Percentiles rank a stretch among this genome's conserved stretches.
Conservation (phyloP, 2,329 filamentous ascomycete species). For the Diaporthe australafricana region DNA sequence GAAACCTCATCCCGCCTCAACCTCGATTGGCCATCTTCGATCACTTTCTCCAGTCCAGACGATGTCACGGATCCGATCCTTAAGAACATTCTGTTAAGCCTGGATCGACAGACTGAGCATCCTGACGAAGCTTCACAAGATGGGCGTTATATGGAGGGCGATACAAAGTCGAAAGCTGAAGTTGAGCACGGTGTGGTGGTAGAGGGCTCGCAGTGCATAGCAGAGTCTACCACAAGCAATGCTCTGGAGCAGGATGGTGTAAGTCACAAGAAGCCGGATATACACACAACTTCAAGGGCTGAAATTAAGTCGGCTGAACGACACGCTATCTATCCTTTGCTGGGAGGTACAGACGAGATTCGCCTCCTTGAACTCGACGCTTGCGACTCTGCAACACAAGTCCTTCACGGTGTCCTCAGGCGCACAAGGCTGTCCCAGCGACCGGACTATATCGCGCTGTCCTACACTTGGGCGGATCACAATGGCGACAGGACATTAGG, state of each 20-base stretch:
- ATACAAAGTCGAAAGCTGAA: not conserved
- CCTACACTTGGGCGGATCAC: not conserved
- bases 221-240: not conserved
- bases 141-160: not conserved
- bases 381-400: not conserved
- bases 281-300: too few species aligned
- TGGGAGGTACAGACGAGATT: not conserved
- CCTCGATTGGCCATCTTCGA: conserved; percentile 9
- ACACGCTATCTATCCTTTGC: not conserved
- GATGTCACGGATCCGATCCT: not conserved
- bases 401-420: not conserved
- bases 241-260: too few species aligned
- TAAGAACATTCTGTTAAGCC: not conserved
- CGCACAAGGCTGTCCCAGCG: not conserved
- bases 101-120: not conserved
- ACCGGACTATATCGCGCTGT: not conserved
- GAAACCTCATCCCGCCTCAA: not conserved
- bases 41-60: not conserved
- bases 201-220: not conserved
- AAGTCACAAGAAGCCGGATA: too few species aligned
- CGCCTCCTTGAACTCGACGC: conserved; percentile 5
- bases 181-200: not conserved
- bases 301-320: fast-evolving
- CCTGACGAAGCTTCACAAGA: not conserved
- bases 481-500: not conserved